phyloP scores from a whole-genome alignment of 257 asterid species.

The Apocynum venetum region DNA sequence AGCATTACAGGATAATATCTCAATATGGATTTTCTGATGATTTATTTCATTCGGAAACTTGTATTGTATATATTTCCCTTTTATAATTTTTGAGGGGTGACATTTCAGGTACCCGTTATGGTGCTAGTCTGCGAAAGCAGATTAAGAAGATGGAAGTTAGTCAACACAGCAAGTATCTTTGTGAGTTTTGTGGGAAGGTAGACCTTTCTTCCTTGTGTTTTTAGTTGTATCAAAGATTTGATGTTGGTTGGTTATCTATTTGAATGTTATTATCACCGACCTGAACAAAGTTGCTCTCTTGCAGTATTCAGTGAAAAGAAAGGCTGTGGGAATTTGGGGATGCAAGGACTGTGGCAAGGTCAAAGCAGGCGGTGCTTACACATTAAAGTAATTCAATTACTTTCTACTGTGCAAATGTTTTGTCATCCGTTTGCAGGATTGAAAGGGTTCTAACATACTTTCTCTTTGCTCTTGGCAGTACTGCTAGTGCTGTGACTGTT shows the following conservation, averaged over 20 bases:
- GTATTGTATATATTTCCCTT: neutral
- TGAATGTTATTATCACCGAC: neutral
- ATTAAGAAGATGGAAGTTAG: conserved; percentile 63
- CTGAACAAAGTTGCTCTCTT: neutral
- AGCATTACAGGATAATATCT: neutral
- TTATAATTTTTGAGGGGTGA: neutral
- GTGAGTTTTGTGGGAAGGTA: conserved; percentile 60
- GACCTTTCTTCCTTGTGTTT: neutral
- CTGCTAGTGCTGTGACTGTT: conserved; percentile 65
- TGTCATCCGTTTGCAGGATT: neutral
- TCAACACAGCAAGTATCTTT: conserved; percentile 52
- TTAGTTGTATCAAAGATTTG: neutral
- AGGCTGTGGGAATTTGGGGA: conserved; percentile 71
- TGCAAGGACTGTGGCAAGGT: conserved; percentile 64
- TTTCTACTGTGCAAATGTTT: neutral
- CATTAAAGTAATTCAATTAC: conserved; percentile 37
- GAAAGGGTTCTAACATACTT: conserved; percentile 1
- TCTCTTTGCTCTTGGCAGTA: conserved; percentile 33
- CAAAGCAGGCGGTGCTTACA: conserved; percentile 67
- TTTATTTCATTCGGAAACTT: neutral
- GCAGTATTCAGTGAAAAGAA: conserved; percentile 60
- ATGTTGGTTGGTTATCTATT: neutral
- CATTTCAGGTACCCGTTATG: conserved; percentile 57
- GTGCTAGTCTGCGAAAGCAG: conserved; percentile 63
- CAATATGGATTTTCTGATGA: neutral